phyloP scores from a whole-genome alignment of 768 basidiomycete genomes.

The Rubroboletus pulcherrimus region DNA sequence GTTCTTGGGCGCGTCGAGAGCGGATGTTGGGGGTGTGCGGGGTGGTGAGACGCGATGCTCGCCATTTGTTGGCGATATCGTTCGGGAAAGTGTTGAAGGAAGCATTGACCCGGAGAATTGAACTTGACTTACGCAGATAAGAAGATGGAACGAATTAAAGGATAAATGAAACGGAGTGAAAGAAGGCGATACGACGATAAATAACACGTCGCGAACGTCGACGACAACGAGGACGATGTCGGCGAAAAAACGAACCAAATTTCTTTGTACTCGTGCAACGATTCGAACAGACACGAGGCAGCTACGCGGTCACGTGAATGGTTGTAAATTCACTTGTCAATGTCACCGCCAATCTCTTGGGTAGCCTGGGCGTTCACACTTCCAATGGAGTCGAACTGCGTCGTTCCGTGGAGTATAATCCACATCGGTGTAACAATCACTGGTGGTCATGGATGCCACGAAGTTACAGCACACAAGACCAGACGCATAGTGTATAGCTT shows the following conservation, averaged over 20 bases:
- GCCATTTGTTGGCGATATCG: slow-evolving; percentile 29
- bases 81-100: slow-evolving; percentile 17
- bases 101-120: slow-evolving; percentile 18
- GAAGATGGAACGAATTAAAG: not conserved
- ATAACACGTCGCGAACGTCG: slow-evolving; percentile 19
- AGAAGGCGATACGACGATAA: slow-evolving; percentile 3
- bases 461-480: no score
- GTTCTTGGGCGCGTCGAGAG: slow-evolving; percentile 32
- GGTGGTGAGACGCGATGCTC: slow-evolving; percentile 31
- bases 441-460: no score
- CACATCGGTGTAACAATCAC: no score
- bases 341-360: no score
- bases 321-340: slow-evolving; percentile 16
- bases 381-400: no score
- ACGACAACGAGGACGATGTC: slow-evolving; percentile 12
- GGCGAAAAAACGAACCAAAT: slow-evolving; percentile 13
- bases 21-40: slow-evolving; percentile 25
- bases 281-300: slow-evolving; percentile 36
- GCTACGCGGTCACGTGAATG: slow-evolving; percentile 32
- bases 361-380: no score
- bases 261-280: slow-evolving; percentile 24
- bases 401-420: no score
- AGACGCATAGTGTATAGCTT: not conserved
- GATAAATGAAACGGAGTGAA: not conserved
- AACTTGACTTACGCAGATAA: slow-evolving; percentile 11